Percentiles rank a stretch among this genome's conserved stretches.
phyloP scores from a whole-genome alignment of 148 eudicot genomes.

The Rhododendron griersonianum region DNA sequence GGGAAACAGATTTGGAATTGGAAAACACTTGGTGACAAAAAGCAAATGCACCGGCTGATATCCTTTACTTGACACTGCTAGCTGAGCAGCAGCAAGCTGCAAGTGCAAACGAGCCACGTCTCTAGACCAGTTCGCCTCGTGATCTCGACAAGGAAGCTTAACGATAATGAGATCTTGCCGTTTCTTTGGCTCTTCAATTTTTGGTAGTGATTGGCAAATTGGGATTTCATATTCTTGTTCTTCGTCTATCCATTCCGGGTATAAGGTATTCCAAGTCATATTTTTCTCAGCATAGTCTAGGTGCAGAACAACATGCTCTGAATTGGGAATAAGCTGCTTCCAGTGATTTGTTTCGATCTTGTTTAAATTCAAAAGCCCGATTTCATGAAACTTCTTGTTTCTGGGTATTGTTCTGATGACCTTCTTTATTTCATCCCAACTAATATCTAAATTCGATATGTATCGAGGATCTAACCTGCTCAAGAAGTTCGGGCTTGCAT shows the following conservation, averaged over 20 bases:
- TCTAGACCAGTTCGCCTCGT: slow-evolving; percentile 59
- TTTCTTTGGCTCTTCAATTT: slow-evolving; percentile 39
- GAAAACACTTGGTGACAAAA: slow-evolving; percentile 58
- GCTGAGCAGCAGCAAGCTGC: slow-evolving; percentile 60
- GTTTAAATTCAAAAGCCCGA: slow-evolving; percentile 68
- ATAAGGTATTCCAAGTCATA: slow-evolving; percentile 60
- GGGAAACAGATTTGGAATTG: slow-evolving; percentile 61
- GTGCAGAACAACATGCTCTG: slow-evolving; percentile 34
- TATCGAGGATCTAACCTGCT: slow-evolving; percentile 64
- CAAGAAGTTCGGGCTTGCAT: slow-evolving; percentile 39
- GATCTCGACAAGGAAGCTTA: slow-evolving; percentile 59
- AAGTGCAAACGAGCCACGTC: slow-evolving; percentile 73
- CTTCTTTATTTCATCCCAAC: slow-evolving; percentile 53
- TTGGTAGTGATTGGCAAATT: slow-evolving; percentile 56
- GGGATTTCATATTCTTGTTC: slow-evolving; percentile 68
- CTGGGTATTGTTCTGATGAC: slow-evolving; percentile 24
- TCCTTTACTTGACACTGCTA: slow-evolving; percentile 52
- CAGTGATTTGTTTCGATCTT: slow-evolving; percentile 38
- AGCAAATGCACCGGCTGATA: slow-evolving; percentile 47
- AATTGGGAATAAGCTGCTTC: slow-evolving; percentile 44
- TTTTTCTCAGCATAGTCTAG: slow-evolving; percentile 38
- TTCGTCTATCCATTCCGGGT: slow-evolving; percentile 90
- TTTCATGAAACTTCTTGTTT: slow-evolving; percentile 28
- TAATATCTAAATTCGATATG: slow-evolving; percentile 40
- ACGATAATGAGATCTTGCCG: slow-evolving; percentile 54